Evolutionary conservation across 2,329 filamentous ascomycete genomes (phyloP).

Genomic region (Xylaria digitata): DNA sequence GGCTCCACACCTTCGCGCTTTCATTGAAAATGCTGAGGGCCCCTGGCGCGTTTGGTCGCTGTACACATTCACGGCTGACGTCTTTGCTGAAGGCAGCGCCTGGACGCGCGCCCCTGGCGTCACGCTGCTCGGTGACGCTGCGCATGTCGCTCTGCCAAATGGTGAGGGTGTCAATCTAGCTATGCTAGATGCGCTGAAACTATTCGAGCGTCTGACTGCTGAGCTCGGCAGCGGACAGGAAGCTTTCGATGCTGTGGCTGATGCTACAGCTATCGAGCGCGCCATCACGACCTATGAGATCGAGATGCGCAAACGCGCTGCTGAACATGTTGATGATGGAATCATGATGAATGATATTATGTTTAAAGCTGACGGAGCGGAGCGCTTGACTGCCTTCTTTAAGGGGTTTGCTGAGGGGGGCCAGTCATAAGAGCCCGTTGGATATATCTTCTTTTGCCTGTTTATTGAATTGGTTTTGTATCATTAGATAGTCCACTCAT

Average conservation of each 20-base stretch:
- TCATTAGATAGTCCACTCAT: neutral
- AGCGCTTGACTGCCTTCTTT: constrained; percentile 33
- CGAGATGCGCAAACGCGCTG: constrained; percentile 26
- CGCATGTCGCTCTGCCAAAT: constrained; percentile 31
- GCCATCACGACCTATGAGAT: constrained; percentile 30
- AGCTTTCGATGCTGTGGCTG: neutral
- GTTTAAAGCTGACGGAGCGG: constrained; percentile 24
- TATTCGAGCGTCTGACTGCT: constrained; percentile 26
- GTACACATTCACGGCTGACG: constrained; percentile 5
- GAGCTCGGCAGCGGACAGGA: neutral
- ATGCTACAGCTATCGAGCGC: constrained; percentile 28
- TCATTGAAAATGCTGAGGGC: constrained; percentile 25
- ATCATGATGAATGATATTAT: constrained; percentile 26
- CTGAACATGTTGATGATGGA: constrained; percentile 25
- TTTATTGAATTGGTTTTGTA: neutral
- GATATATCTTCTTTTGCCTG: neutral
- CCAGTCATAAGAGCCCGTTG: neutral
- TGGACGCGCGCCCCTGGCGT: constrained; percentile 33
- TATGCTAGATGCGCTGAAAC: constrained; percentile 34
- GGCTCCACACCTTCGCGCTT: constrained; percentile 17
- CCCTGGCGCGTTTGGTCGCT: constrained; percentile 37
- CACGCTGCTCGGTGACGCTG: constrained; percentile 36
- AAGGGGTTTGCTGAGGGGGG: neutral
- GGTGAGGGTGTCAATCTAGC: constrained; percentile 36
- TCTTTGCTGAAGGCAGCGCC: constrained; percentile 13